Evolutionary conservation across 495 filamentous ascomycete genomes (phyloP), one percentile per base, ranked within the genome.

Genomic region (Annulohypoxylon maeteangense): DNA sequence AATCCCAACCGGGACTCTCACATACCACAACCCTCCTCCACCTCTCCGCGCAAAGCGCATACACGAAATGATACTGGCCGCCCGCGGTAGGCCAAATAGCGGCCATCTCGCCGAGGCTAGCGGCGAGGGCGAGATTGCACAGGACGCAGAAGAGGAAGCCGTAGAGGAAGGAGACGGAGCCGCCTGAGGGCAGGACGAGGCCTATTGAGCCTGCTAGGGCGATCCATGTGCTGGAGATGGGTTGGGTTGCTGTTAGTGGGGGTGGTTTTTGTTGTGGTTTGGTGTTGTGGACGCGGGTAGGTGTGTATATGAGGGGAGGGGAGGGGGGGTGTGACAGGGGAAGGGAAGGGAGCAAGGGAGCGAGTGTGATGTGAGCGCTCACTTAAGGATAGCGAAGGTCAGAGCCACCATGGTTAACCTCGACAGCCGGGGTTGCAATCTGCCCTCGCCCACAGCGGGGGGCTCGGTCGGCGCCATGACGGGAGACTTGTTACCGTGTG

Each of bases 71-170:
- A 74, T 85, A 87, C 68, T 87, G 85, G 5, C 85, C 85, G 1
- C 84, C 85, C 1, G 84, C 83, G 0, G 86, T 86, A 0, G 84
- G 83, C 75, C 84, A 87, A 53, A 82, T 82, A 8, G 83, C 82
- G 1, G 82, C 81, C 22, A 87, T 75, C 71, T 87, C 86, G 20
- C 81, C 84, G 27, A 86, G 74, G 14, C 81, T 83, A 4, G 81
- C 74, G 1, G 83, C 84, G 12, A 84, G 78, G 14, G 76, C 79
- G 3, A 82, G 70, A 53, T 81, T 81, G 70, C 81, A 81, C 27
- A 81, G 27, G 12, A 81, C 79, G 68, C 76, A 76, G 77, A 78
- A 79, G 45, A 79, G 61, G 56, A 78, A 79, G 48, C 76, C 77
- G 66, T 78, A 79, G 0, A 79, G 62, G 11, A 78, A 76, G 5